Percentiles rank a stretch among this genome's conserved stretches.
Conservation (phyloP, 139 green algal genomes). For the Astrephomene gubernaculifera region DNA sequence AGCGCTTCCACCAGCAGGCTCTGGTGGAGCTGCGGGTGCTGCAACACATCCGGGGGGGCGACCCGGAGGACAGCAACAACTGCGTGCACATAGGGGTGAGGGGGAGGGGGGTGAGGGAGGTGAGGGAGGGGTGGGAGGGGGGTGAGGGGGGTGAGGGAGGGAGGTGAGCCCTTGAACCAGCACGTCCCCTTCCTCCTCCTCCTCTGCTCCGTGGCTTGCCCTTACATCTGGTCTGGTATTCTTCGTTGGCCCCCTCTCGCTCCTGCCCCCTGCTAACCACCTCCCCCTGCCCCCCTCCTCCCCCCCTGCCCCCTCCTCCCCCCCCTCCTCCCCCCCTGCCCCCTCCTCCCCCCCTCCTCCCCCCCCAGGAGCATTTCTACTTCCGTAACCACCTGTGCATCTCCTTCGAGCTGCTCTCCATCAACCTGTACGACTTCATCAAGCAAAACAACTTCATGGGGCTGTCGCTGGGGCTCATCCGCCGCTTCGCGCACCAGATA, state of each 20-base stretch:
- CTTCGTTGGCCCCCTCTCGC: too few species aligned
- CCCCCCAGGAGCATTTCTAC: constrained; percentile 73
- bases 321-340: background rate
- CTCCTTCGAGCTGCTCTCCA: constrained; percentile 86
- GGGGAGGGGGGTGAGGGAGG: background rate
- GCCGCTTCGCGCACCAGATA: constrained; percentile 80
- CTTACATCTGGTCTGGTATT: too few species aligned
- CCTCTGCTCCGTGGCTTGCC: too few species aligned
- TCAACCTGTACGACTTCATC: constrained; percentile 94
- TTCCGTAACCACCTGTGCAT: constrained; percentile 93
- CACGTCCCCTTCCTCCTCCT: too few species aligned
- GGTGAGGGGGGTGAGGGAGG: background rate
- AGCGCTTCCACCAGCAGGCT: constrained; percentile 79
- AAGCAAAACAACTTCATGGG: constrained; percentile 87
- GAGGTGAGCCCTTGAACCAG: too few species aligned
- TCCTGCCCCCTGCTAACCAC: too few species aligned
- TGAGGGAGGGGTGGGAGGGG: background rate
- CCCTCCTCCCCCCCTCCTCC: constrained; percentile 51
- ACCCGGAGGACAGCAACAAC: constrained; percentile 69
- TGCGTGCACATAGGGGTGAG: constrained; percentile 78
- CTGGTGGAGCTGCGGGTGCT: constrained; percentile 89
- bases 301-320: too few species aligned
- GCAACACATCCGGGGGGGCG: constrained; percentile 53
- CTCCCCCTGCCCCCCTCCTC: too few species aligned
- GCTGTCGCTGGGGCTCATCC: constrained; percentile 76